Conservation (phyloP, 306 rosid species). For the Citrullus colocynthis region DNA sequence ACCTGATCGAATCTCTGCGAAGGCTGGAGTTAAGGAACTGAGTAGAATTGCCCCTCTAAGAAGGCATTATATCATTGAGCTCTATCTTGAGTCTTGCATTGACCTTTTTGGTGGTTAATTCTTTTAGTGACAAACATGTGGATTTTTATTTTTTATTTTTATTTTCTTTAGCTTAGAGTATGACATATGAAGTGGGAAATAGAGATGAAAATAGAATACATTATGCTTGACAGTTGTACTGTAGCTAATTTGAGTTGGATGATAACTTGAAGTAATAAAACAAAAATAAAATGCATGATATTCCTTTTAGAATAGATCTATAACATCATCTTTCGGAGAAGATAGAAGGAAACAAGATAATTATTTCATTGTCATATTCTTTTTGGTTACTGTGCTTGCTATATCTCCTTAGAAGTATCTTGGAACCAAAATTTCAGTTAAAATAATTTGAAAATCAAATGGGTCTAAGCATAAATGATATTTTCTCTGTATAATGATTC, state of each 20-base stretch:
- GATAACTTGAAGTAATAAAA: neutral
- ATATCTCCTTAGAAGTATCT: neutral
- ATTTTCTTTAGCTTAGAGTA: neutral
- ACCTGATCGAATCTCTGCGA: constrained; percentile 81
- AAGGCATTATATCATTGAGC: constrained; percentile 22
- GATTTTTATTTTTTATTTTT: neutral
- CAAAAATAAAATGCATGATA: neutral
- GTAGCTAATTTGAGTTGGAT: neutral
- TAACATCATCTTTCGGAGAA: neutral
- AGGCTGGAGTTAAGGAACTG: constrained; percentile 63
- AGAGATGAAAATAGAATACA: neutral
- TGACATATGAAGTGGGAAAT: neutral
- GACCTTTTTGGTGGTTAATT: neutral
- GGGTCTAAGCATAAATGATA: neutral
- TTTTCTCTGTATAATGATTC: neutral
- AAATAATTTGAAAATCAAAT: neutral
- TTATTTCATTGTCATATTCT: neutral
- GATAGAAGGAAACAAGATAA: neutral
- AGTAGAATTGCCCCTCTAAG: constrained; percentile 69
- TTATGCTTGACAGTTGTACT: neutral
- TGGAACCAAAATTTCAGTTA: neutral
- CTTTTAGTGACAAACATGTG: neutral
- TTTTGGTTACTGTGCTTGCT: neutral
- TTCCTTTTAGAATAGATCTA: neutral
- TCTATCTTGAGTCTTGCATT: neutral